Base-by-base conservation (phyloP, 2,329 filamentous ascomycete genomes). In the Aspergillus clavatus region DNA sequence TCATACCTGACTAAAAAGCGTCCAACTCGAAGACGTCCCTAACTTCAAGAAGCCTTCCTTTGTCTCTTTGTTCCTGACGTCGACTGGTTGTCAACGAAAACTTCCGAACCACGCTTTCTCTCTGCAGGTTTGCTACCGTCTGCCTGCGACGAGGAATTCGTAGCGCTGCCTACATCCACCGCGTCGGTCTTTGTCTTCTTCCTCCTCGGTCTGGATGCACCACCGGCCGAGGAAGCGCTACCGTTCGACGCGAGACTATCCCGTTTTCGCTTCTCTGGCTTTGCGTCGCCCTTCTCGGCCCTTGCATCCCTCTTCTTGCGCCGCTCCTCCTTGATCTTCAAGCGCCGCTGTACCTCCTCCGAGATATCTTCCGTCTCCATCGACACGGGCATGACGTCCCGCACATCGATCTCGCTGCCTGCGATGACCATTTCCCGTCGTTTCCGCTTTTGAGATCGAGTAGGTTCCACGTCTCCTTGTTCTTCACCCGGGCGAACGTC, bases 351-450 rank as follows among this genome's bases (percentile, higher is more conserved):
- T 0, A 75, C 72, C 38, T 72, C 71, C 8, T 61, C 66, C 3
- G 70, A 71, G 38, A 73, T 73, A 47, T 73, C 71, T 42, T 73
- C 70, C 19, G 63, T 67, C 29, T 69, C 66, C 12, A 63, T 38
- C n/a, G 60, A 54, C 0, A 56, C 48, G 0, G 62, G 54, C 5
- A 54, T 52, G 24, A 45, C 50, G 27, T 55, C 47, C 28, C 53
- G 46, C 12, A 58, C 47, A 18, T 63, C 57, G n/a, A 57, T 59
- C 21, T 62, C 48, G 10, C 18, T 39, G 21, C 57, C 57, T 1
- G 54, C 38, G 6, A 52, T 48, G 10, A 46, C 31, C 24, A 54
- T 42, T 18, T 56, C 54, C 5, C 52, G 46, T 14, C 54, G 54
- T 43, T 61, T 62, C 3, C 55, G 57, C 37, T 59, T 62, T 7